Conservation (phyloP, 352 stramenopile genomes). For the Globisporangium middletonii region DNA sequence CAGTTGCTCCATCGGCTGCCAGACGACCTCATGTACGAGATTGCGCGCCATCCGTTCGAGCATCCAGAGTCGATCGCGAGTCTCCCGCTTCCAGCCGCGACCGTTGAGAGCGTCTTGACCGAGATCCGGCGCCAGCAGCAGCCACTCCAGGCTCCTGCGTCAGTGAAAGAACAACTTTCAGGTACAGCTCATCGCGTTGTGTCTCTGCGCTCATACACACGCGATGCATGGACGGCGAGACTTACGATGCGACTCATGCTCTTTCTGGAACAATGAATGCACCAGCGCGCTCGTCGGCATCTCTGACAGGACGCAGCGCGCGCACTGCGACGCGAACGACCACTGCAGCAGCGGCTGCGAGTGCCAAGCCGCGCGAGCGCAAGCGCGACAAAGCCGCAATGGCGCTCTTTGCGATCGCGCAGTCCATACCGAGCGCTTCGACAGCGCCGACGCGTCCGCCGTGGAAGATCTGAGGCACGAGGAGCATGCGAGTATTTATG, state of each 20-base stretch:
- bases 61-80: slow-evolving; percentile 49
- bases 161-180: not conserved
- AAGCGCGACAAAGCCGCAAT: slow-evolving; percentile 4
- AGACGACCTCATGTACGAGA: slow-evolving; percentile 81
- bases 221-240: too few relatives aligned
- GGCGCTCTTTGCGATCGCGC: not conserved
- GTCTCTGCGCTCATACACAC: too few relatives aligned
- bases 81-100: slow-evolving; percentile 49
- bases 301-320: too few relatives aligned
- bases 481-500: slow-evolving; percentile 5
- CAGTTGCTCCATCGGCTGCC: slow-evolving; percentile 83
- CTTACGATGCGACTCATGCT: too few relatives aligned
- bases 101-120: slow-evolving; percentile 39
- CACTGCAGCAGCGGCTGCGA: not conserved
- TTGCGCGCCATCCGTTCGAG: slow-evolving; percentile 78
- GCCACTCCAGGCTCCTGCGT: slow-evolving; percentile 4
- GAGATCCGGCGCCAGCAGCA: slow-evolving; percentile 31
- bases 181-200: not conserved
- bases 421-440: not conserved
- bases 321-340: not conserved
- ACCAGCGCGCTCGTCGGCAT: too few relatives aligned
- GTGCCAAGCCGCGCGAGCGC: slow-evolving; percentile 2
- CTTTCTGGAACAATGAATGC: too few relatives aligned
- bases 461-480: slow-evolving; percentile 13
- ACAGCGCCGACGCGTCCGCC: slow-evolving; percentile 8